Percentiles rank a stretch among this genome's conserved stretches.
These are phyloP conservation scores for Sugiyamaella qingdaonensis DNA, from an alignment of 805 yeast species.

Conservation along the genomic window DNA sequence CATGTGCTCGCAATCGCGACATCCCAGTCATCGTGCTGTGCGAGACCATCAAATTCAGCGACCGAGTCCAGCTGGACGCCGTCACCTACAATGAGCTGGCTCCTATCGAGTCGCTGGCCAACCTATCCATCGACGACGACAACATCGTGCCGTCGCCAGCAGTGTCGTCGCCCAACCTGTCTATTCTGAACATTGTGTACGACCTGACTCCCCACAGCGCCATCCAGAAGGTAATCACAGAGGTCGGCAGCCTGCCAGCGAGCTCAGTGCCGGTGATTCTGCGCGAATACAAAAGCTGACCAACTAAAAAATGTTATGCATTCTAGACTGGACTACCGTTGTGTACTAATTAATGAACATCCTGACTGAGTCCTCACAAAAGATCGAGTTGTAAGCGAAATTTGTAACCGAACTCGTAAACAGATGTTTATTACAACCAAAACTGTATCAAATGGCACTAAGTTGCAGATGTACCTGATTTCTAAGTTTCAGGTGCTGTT, in stretches of 20 bases:
- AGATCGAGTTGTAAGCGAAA: too few relatives aligned
- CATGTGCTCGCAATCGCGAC: slow-evolving; percentile 81
- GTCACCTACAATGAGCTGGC: slow-evolving; percentile 84
- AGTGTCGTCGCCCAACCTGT: slow-evolving; percentile 40
- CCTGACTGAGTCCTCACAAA: too few relatives aligned
- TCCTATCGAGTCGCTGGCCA: slow-evolving; percentile 30
- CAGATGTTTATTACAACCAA: too few relatives aligned
- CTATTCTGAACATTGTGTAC: slow-evolving; percentile 79
- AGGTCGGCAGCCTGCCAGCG: slow-evolving; percentile 93
- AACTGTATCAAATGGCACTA: too few relatives aligned
- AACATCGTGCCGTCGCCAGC: slow-evolving; percentile 20
- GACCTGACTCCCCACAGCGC: slow-evolving; percentile 93
- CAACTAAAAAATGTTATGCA: too few relatives aligned
- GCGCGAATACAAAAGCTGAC: slow-evolving; percentile 70
- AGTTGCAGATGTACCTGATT: too few relatives aligned
- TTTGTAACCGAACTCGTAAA: too few relatives aligned
- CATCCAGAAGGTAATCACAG: slow-evolving; percentile 92
- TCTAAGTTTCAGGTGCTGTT: too few relatives aligned
- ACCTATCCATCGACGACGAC: slow-evolving; percentile 27
- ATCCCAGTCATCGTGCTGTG: slow-evolving; percentile 95
- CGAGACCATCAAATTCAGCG: slow-evolving; percentile 90
- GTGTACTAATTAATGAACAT: too few relatives aligned
- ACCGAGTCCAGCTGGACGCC: slow-evolving; percentile 93
- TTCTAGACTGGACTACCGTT: too few relatives aligned
- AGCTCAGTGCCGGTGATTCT: slow-evolving; percentile 96